phyloP scores from a whole-genome alignment of 352 stramenopile genomes.

The Phytophthora quininea region DNA sequence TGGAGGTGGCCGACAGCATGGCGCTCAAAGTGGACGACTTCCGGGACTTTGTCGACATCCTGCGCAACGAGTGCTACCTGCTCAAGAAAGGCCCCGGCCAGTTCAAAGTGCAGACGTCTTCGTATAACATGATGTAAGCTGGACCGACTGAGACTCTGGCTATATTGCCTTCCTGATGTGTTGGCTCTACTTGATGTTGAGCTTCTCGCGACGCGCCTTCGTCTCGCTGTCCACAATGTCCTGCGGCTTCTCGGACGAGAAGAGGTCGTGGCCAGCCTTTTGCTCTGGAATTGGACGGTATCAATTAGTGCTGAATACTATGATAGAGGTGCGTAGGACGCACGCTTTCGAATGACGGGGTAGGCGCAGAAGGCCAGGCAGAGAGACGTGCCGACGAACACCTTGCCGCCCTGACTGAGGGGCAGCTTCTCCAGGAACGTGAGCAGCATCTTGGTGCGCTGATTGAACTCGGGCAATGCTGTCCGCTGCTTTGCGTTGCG shows the following conservation, averaged over 20 bases:
- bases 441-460: conserved; percentile 47
- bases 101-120: conserved; percentile 79
- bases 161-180: conserved; percentile 6
- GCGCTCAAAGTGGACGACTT: conserved; percentile 82
- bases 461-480: conserved; percentile 9
- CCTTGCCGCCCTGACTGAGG: conserved; percentile 71
- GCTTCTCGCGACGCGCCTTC: conserved; percentile 68
- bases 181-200: conserved; percentile 57
- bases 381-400: conserved; percentile 68
- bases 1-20: conserved; percentile 78
- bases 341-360: conserved; percentile 66
- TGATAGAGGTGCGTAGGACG: conserved; percentile 9
- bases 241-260: conserved; percentile 85
- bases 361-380: conserved; percentile 76
- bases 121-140: conserved; percentile 48
- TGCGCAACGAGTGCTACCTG: conserved; percentile 88
- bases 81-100: conserved; percentile 83
- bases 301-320: neutral
- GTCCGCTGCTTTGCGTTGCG: conserved; percentile 19
- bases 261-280: conserved; percentile 83
- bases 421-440: conserved; percentile 73
- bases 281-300: conserved; percentile 48
- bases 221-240: conserved; percentile 77
- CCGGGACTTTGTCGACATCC: conserved; percentile 81
- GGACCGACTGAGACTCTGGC: neutral